These are phyloP conservation scores for Aureobasidium sp. DNA, from an alignment of 2,329 filamentous ascomycete genomes.

Conservation along the genomic window DNA sequence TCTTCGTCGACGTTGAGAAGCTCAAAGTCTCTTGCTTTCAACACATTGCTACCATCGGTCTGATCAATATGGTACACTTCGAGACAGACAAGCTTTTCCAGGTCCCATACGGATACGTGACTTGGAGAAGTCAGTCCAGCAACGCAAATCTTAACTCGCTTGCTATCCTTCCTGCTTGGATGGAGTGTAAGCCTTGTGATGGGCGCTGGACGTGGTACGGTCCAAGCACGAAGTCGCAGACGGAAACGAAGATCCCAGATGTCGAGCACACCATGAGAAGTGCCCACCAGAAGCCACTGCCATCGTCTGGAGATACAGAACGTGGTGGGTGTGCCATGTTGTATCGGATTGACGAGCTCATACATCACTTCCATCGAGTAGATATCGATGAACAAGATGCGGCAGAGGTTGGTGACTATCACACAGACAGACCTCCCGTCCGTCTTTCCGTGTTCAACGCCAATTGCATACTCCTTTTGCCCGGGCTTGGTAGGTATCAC, in stretches of 20 bases:
- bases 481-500: conserved; percentile 45
- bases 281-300: conserved; percentile 87
- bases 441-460: conserved; percentile 84
- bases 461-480: conserved; percentile 64
- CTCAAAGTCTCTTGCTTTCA: conserved; percentile 57
- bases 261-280: conserved; percentile 84
- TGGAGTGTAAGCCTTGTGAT: conserved; percentile 76
- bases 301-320: conserved; percentile 81
- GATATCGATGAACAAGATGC: conserved; percentile 76
- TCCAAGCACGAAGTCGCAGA: conserved; percentile 80
- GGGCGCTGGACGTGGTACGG: conserved; percentile 68
- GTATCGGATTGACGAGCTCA: conserved; percentile 73
- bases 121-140: conserved; percentile 79
- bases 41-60: conserved; percentile 29
- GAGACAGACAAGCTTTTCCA: conserved; percentile 80
- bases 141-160: conserved; percentile 79
- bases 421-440: conserved; percentile 76
- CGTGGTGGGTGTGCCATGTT: conserved; percentile 84
- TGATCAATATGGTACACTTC: conserved; percentile 72
- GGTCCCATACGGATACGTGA: conserved; percentile 91
- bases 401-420: conserved; percentile 77
- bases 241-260: conserved; percentile 97
- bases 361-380: conserved; percentile 78
- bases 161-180: conserved; percentile 46
- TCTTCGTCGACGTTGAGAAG: conserved; percentile 88